A percentile compares a stretch with the other conserved stretches of the same genome.
Evolutionary conservation across 75 land plant genomes (phyloP).

Genomic region (Pseudotsuga menziesii): DNA sequence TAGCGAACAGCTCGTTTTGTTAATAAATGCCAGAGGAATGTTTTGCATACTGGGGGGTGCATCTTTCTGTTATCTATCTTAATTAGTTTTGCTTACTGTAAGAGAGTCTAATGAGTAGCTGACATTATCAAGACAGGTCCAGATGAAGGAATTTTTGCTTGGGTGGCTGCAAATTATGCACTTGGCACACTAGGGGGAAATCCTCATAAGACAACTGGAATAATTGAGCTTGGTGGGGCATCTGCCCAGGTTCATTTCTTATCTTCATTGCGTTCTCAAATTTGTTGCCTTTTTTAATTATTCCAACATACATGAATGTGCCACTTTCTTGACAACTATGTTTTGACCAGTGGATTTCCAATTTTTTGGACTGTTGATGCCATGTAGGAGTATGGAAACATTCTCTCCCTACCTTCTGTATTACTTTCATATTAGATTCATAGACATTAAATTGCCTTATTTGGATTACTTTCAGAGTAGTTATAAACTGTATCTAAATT

Average conservation of each 20-base stretch:
- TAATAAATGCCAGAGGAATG: too few relatives aligned
- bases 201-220: constrained; percentile 76
- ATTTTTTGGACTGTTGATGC: background rate
- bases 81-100: too few relatives aligned
- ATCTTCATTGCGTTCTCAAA: background rate
- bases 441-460: too few relatives aligned
- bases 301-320: background rate
- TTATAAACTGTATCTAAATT: background rate
- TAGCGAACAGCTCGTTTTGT: too few relatives aligned
- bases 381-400: background rate
- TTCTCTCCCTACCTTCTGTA: background rate
- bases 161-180: constrained; percentile 96
- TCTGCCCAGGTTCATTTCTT: constrained; percentile 78
- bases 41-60: too few relatives aligned
- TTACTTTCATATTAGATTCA: too few relatives aligned
- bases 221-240: constrained; percentile 98
- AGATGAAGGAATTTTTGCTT: constrained; percentile 95
- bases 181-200: constrained; percentile 83
- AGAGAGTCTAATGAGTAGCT: too few relatives aligned
- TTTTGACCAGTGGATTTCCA: background rate
- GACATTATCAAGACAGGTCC: constrained; percentile 37
- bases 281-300: background rate
- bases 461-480: background rate
- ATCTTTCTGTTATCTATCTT: too few relatives aligned
- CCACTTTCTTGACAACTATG: background rate